Evolutionary conservation across 352 stramenopile species (phyloP), one percentile per base, ranked within the genome.

Genomic region (Globisporangium irregulare): DNA sequence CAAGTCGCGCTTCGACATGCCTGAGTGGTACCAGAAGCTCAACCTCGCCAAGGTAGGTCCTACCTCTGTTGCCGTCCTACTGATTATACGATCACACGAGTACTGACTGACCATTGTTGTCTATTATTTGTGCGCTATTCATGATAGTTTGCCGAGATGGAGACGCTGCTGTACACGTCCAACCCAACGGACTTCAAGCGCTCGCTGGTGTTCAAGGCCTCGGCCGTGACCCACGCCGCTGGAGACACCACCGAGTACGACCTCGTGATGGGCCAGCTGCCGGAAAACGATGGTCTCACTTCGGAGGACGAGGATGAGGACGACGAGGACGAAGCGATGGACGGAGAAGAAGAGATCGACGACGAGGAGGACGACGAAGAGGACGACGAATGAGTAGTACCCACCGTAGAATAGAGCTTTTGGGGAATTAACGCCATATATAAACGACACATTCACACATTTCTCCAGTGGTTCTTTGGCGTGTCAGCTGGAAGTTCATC

Each of bases 181-280:
- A 93, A 92, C 68, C 73, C 80, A 38, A 79, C 71, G 48, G 74
- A 73, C 55, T 71, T 81, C 46, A 87, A 86, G 71, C 83, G 84
- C 32, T 77, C 83, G 62, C 75, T 93, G 24, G 63, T 72, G 20
- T 90, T 94, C 66, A 87, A 87, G 57, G 62, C 82, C 0, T 46
- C 75, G 22, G 50, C 74, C 3, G 68, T 83, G 25, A 70, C 71
- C 38, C 86, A 94, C 63, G 75, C 76, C 9, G 79, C 80, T 0
- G 87, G 87, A 34, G 87, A 94, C 65, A 91, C 80, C 51, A 93
- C 83, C 34, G 87, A 94, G 77, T 94, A 82, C 70, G 87, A 94
- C 63, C 73, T 92, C n/a, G 74, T 93, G 29, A 86, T 92, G 73
- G 87, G 87, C n/a, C 77, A 89, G 65, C 65, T 93, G 53, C 84